Percentiles rank a stretch among this genome's conserved stretches.
phyloP scores from a whole-genome alignment of 352 stramenopile species.

The Pythium apleroticum region DNA sequence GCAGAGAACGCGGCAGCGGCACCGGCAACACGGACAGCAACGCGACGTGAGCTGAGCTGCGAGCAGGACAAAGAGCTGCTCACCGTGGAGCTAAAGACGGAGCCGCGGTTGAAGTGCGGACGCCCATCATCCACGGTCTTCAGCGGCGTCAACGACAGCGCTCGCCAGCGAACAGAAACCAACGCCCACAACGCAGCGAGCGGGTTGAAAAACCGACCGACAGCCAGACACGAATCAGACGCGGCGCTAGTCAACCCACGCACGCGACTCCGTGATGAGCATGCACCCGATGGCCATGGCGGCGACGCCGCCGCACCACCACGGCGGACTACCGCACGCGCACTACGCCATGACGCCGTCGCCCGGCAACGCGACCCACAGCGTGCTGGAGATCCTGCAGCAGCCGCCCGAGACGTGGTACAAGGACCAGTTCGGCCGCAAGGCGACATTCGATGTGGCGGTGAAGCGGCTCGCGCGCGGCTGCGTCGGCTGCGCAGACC shows the following conservation, averaged over 20 bases:
- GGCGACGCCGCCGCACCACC: constrained; percentile 7
- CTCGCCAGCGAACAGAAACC: background rate
- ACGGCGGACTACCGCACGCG: too few relatives aligned
- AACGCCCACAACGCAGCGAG: background rate
- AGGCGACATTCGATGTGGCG: constrained; percentile 63
- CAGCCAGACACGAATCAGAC: background rate
- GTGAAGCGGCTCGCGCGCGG: constrained; percentile 33
- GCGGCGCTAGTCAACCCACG: background rate
- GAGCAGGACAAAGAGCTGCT: background rate
- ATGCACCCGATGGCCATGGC: constrained; percentile 19
- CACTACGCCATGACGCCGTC: constrained; percentile 20
- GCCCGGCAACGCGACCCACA: constrained; percentile 20
- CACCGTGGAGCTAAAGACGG: background rate
- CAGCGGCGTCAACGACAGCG: background rate
- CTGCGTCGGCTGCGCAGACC: constrained; percentile 48
- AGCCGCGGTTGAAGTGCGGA: background rate
- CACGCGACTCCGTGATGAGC: background rate
- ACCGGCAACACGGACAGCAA: too few relatives aligned
- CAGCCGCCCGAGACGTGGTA: constrained; percentile 72
- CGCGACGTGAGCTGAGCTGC: too few relatives aligned
- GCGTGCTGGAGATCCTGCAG: constrained; percentile 47
- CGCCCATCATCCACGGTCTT: background rate
- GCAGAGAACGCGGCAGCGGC: background rate
- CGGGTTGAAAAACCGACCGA: constrained; percentile 8
- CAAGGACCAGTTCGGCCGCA: constrained; percentile 79